These are phyloP conservation scores for Sphaerostilbella broomeana DNA, from an alignment of 2,329 filamentous ascomycete genomes.

Conservation along the genomic window DNA sequence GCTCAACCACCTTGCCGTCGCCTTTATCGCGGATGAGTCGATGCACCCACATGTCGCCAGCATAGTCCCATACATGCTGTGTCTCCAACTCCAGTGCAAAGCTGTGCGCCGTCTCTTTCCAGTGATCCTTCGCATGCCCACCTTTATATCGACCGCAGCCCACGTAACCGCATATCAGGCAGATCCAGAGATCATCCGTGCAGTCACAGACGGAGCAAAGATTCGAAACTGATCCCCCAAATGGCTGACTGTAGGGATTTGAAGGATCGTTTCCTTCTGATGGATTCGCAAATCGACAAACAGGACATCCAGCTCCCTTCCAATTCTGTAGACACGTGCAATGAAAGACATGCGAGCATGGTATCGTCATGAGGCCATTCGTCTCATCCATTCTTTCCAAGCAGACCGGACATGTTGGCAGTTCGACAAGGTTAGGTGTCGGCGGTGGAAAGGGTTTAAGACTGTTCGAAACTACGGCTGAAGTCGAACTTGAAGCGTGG, in stretches of 20 bases:
- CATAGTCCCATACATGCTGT: slow-evolving; percentile 97
- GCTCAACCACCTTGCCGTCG: slow-evolving; percentile 84
- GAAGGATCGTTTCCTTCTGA: slow-evolving; percentile 36
- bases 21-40: slow-evolving; percentile 90
- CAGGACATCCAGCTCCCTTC: slow-evolving; percentile 88
- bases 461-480: slow-evolving; percentile 35
- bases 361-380: slow-evolving; percentile 86
- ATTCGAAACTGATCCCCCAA: slow-evolving; percentile 55
- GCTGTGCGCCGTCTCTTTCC: slow-evolving; percentile 80
- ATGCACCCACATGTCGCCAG: slow-evolving; percentile 91
- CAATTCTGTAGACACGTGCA: slow-evolving; percentile 94
- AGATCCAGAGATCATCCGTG: slow-evolving; percentile 84
- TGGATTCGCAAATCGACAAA: slow-evolving; percentile 77
- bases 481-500: slow-evolving; percentile 51
- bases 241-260: slow-evolving; percentile 48
- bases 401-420: slow-evolving; percentile 94
- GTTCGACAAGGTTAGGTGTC: slow-evolving; percentile 78
- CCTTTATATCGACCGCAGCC: slow-evolving; percentile 93
- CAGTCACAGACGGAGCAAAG: slow-evolving; percentile 78
- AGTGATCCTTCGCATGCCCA: slow-evolving; percentile 89
- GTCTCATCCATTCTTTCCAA: slow-evolving; percentile 98
- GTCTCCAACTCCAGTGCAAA: slow-evolving; percentile 91
- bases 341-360: slow-evolving; percentile 97
- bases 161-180: slow-evolving; percentile 84
- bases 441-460: slow-evolving; percentile 56